Conservation (phyloP, 495 filamentous ascomycete genomes). For the Baudoinia panamericana region DNA sequence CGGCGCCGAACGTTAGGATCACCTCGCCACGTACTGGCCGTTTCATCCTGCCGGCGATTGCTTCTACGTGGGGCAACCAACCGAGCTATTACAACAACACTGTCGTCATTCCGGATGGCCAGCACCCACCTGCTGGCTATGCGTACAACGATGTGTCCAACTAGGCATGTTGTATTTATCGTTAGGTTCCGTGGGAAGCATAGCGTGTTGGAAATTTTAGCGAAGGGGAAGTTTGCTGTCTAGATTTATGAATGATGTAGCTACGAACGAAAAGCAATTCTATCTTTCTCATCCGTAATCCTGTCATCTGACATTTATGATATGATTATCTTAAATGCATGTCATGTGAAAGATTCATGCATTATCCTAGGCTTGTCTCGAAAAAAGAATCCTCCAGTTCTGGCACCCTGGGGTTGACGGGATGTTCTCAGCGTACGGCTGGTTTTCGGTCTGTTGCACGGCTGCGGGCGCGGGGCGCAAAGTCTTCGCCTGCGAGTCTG, state of each 20-base stretch:
- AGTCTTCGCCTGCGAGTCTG: not conserved
- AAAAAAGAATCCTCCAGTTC: no score
- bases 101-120: constrained; percentile 26
- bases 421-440: no score
- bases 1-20: constrained; percentile 23
- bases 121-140: constrained; percentile 22
- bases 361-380: no score
- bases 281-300: no score
- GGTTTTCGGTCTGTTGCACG: no score
- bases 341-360: not conserved
- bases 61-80: constrained; percentile 17
- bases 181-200: not conserved
- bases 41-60: constrained; percentile 18
- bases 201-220: not conserved
- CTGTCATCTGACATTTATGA: no score
- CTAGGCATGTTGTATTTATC: not conserved
- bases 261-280: no score
- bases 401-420: no score
- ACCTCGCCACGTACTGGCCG: constrained; percentile 17
- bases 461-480: not conserved
- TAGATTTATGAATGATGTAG: no score
- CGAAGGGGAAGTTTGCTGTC: no score
- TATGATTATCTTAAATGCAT: no score
- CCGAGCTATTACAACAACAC: constrained; percentile 21
- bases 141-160: constrained; percentile 8